Evolutionary conservation across 768 basidiomycete genomes (phyloP).

Genomic region (Boletus rubroflammeus): DNA sequence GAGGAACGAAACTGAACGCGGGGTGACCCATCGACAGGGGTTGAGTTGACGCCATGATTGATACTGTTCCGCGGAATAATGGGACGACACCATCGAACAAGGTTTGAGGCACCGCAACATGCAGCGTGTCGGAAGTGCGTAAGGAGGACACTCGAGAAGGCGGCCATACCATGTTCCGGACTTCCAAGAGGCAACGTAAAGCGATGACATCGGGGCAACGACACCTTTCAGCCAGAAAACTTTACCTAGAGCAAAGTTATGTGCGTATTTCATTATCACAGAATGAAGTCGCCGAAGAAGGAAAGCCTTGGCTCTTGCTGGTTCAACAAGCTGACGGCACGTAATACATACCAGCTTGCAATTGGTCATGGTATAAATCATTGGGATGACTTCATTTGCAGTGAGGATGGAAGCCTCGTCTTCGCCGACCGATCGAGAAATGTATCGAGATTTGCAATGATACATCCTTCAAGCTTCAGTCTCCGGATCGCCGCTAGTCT

Average conservation of each 20-base stretch:
- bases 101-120: constrained; percentile 10
- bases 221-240: constrained; percentile 1
- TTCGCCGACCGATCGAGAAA: constrained; percentile 19
- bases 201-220: constrained; percentile 7
- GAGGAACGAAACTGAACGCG: constrained; percentile 7
- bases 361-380: constrained; percentile 4
- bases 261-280: constrained; percentile 11
- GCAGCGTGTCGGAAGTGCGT: constrained; percentile 12
- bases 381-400: constrained; percentile 18
- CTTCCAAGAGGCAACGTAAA: constrained; percentile 12
- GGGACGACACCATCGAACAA: constrained; percentile 6
- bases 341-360: background rate
- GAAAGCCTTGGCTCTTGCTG: background rate
- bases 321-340: background rate
- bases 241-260: background rate
- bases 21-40: background rate
- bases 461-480: background rate
- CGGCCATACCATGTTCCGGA: constrained; percentile 2
- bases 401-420: constrained; percentile 3
- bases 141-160: constrained; percentile 10
- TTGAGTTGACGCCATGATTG: constrained; percentile 4
- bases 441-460: constrained; percentile 18
- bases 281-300: constrained; percentile 9
- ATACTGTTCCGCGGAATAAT: constrained; percentile 18
- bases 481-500: constrained; percentile 12